phyloP scores from a whole-genome alignment of 768 basidiomycete genomes.

The Tulasnella sp. region DNA sequence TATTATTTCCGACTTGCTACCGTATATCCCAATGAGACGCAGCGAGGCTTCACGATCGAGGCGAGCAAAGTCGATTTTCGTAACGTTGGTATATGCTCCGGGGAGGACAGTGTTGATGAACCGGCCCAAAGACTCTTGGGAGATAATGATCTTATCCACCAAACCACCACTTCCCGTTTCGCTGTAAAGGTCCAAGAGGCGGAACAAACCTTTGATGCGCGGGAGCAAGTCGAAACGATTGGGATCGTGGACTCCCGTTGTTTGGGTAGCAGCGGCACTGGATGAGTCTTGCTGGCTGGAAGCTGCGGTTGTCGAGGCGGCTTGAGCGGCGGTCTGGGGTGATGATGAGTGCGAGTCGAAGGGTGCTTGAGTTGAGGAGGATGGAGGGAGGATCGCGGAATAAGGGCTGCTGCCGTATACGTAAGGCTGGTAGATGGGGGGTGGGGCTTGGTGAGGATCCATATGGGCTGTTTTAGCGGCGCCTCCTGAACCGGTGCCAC shows the following conservation, averaged over 20 bases:
- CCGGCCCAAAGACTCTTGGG: slow-evolving; percentile 53
- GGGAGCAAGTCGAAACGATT: slow-evolving; percentile 22
- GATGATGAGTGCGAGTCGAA: no score
- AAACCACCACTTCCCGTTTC: slow-evolving; percentile 56
- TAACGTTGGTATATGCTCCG: slow-evolving; percentile 58
- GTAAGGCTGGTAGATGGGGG: no score
- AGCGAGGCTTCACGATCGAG: slow-evolving; percentile 52
- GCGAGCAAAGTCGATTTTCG: slow-evolving; percentile 58
- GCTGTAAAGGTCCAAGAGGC: slow-evolving; percentile 57
- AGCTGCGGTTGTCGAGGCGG: no score
- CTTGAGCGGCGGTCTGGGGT: no score
- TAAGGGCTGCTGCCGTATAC: no score
- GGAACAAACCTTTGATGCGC: slow-evolving; percentile 53
- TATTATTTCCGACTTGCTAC: slow-evolving; percentile 56
- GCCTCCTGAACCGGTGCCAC: no score
- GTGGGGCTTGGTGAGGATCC: no score
- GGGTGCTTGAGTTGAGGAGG: no score
- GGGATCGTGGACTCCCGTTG: neutral
- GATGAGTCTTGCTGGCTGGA: no score
- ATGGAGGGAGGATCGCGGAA: no score
- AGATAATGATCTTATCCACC: slow-evolving; percentile 63
- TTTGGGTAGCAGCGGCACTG: no score
- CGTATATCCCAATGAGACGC: slow-evolving; percentile 62
- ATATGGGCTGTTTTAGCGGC: no score
- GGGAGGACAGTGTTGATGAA: slow-evolving; percentile 57